Evolutionary conservation across 208 protist species (phyloP).

Genomic region (Leishmania lainsoni): DNA sequence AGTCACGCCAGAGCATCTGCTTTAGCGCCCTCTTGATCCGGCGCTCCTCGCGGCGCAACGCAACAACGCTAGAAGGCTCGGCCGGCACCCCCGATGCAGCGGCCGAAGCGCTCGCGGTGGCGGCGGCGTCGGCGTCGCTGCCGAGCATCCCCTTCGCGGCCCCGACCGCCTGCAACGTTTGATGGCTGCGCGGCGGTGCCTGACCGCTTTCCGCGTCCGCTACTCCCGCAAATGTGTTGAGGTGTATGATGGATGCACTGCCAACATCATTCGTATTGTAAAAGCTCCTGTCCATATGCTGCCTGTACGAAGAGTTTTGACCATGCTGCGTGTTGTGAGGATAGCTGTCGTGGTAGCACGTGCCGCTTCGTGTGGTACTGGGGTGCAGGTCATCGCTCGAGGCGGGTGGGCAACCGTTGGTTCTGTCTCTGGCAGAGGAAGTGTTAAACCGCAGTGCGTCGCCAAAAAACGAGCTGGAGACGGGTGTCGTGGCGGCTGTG

Average conservation of each 20-base stretch:
- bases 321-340: neutral
- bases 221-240: neutral
- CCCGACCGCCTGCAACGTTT: neutral
- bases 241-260: neutral
- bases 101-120: neutral
- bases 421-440: neutral
- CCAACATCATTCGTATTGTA: neutral
- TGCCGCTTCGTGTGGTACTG: neutral
- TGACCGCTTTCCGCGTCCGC: neutral
- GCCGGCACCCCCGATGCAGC: neutral
- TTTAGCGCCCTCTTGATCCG: constrained; percentile 55
- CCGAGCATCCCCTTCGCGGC: neutral
- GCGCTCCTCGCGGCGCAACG: constrained; percentile 44
- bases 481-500: constrained; percentile 4
- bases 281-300: neutral
- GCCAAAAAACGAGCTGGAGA: neutral
- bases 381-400: neutral
- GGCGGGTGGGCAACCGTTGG: neutral
- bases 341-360: neutral
- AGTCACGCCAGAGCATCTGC: constrained; percentile 54
- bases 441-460: neutral
- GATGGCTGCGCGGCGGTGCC: neutral
- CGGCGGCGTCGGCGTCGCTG: neutral
- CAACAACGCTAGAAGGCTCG: neutral
- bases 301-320: no score